Base-by-base conservation (phyloP, 2,329 filamentous ascomycete genomes). In the Stachybotrys elegans region DNA sequence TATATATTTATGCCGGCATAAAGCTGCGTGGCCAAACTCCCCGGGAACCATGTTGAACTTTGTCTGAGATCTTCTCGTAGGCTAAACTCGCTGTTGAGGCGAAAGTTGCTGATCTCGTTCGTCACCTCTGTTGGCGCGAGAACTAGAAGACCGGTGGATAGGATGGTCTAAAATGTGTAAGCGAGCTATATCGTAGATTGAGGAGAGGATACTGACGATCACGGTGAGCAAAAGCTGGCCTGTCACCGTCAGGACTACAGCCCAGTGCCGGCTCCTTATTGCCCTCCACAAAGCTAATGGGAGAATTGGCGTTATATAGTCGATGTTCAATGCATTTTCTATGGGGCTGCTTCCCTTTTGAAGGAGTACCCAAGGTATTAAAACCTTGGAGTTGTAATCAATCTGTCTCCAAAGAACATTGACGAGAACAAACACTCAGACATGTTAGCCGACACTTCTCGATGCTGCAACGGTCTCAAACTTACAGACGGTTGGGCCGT, bases 61-160 rank as follows among this genome's bases (percentile, higher is more conserved):
- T 32, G 17, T 42, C 42, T 34, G 14, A 39, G 22, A 22, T 39
- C 6, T 4, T 52, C 43, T n/a, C 43, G 39, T 31, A 52, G 39
- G 17, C 45, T 43, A 22, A 55, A 52, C 29, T 43, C 34, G n/a
- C 37, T 40, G 40, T 47, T 49, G 22, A 53, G 8, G 9, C 42
- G 46, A 39, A 53, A 51, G 29, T 55, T 47, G 22, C 16, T 32
- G 37, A 46, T 49, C 17, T 38, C 22, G 23, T 43, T 48, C 12
- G 51, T 55, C 8, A 57, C 46, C 27, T 48, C 43, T 31, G 52
- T 57, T 17, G 59, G 50, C 41, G 57, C 56, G 34, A 58, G 47
- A 25, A 58, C 52, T 20, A 63, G 47, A 16, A 63, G 43, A 40
- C 57, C 58, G 1, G 60, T 64, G n/a, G 57, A 58, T 27, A 58